Evolutionary conservation across 495 filamentous ascomycete genomes (phyloP).

Genomic region (Neurospora intermedia): DNA sequence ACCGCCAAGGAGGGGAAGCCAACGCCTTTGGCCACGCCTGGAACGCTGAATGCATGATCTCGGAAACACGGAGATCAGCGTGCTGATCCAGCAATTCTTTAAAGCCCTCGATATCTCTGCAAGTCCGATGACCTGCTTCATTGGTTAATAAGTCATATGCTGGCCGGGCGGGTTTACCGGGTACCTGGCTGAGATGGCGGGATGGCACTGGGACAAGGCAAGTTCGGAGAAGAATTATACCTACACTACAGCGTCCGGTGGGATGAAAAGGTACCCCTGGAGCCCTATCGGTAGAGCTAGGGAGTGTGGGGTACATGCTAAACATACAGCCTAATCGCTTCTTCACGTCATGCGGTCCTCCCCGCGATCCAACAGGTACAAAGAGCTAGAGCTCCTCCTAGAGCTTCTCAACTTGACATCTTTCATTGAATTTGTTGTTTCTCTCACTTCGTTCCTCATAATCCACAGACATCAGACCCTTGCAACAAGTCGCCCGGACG

Average conservation of each 20-base stretch:
- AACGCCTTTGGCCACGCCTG: neutral
- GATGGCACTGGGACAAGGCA: neutral
- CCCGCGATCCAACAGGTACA: neutral
- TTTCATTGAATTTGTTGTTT: neutral
- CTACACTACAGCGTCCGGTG: neutral
- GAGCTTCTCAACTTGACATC: neutral
- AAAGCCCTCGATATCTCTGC: neutral
- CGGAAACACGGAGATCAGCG: neutral
- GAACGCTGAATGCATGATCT: neutral
- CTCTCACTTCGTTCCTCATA: neutral
- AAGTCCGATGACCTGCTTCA: neutral
- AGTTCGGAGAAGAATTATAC: neutral
- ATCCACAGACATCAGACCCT: no score
- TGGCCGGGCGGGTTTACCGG: neutral
- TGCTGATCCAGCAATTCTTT: neutral
- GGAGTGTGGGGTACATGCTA: neutral
- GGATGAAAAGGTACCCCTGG: neutral
- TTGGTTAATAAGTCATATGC: neutral
- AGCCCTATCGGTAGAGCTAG: neutral
- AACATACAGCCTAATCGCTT: neutral
- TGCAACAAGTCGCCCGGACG: neutral
- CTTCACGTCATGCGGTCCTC: neutral
- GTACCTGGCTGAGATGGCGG: neutral
- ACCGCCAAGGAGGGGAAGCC: neutral
- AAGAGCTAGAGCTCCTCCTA: neutral